A percentile compares a stretch with the other conserved stretches of the same genome.
These are phyloP conservation scores for Fusarium sp. DNA, from an alignment of 2,329 filamentous ascomycete genomes.

Conservation along the genomic window DNA sequence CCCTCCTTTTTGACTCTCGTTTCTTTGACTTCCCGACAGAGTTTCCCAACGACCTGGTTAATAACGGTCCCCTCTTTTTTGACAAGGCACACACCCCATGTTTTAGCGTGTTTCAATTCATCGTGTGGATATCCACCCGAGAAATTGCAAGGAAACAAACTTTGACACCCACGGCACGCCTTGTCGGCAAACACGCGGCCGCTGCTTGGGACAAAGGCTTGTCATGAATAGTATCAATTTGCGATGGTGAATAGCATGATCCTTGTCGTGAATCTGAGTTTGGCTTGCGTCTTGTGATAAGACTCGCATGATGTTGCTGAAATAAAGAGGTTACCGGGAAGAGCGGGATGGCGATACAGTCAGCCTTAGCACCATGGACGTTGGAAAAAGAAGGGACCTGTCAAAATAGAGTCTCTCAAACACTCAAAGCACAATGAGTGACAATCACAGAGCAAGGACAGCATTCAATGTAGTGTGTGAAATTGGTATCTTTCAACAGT, in stretches of 20 bases:
- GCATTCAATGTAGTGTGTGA: background rate
- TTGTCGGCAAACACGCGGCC: too few relatives aligned
- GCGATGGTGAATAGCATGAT: too few relatives aligned
- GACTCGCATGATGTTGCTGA: too few relatives aligned
- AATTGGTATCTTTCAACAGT: slow-evolving; percentile 30
- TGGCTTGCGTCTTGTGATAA: background rate
- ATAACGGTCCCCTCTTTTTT: slow-evolving; percentile 21
- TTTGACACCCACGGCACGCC: slow-evolving; percentile 8
- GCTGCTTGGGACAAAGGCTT: background rate
- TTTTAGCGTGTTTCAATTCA: slow-evolving; percentile 24
- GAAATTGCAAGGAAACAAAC: slow-evolving; percentile 21
- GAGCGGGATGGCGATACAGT: too few relatives aligned
- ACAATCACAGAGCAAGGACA: background rate
- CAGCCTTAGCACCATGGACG: too few relatives aligned
- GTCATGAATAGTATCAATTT: background rate
- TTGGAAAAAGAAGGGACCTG: too few relatives aligned
- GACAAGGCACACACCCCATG: background rate
- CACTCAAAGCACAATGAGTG: background rate
- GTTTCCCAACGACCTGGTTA: slow-evolving; percentile 19
- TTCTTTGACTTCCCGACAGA: slow-evolving; percentile 25
- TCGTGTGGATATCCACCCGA: background rate
- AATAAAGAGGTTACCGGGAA: too few relatives aligned
- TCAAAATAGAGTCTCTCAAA: too few relatives aligned
- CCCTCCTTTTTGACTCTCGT: slow-evolving; percentile 30
- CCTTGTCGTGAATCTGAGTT: too few relatives aligned